Base-by-base conservation (phyloP, 1,139 yeast genomes). In the Nakaseomyces uthaithaninus region DNA sequence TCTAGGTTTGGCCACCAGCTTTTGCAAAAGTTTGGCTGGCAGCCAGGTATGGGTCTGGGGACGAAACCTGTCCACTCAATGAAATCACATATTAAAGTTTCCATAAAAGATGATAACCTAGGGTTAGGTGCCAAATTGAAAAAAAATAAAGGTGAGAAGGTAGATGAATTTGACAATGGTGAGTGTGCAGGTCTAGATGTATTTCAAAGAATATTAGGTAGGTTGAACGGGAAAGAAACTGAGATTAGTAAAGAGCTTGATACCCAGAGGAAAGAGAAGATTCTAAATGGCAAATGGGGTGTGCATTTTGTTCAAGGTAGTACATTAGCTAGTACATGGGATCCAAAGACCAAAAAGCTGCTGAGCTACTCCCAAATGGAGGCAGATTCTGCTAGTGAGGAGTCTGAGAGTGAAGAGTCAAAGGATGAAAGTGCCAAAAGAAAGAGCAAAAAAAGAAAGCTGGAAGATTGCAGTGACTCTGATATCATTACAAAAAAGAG, bases 181-280 rank as follows among this genome's bases (percentile, higher is more conserved):
- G 94, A 83, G 55, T 78, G 91, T 47, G 83, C 91, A 15, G 97
- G 97, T 1, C 67, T 93, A 38, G 97, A 91, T 60, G 94, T 81
- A 12, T 91, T 91, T 59, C 98, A 93, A 64, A 72, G 94, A 55
- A 75, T 91, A 38, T 68, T 91, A 49, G 96, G 96, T 7, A 73
- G 91, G 54, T 70, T 91, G 46, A 91, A 82, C 57, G 93, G 93
- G 30, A 76, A 75, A 51, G 89, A 78, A 59, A 76, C 74, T 23
- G 68, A 68, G 46, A 69, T 80, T 12, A 62, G 63, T 39, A 64
- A 70, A 43, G 87, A 79, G 53, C 59, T 82, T 48, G 89, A 82
- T 30, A 68, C 75, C 44, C 78, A 77, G 52, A 69, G 84, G 48
- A 74, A 75, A 38, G 81, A 82, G 14, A 72, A 73, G 42, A 77